Evolutionary conservation across 2,329 filamentous ascomycete genomes (phyloP).

Genomic region (Clathrospora elynae): DNA sequence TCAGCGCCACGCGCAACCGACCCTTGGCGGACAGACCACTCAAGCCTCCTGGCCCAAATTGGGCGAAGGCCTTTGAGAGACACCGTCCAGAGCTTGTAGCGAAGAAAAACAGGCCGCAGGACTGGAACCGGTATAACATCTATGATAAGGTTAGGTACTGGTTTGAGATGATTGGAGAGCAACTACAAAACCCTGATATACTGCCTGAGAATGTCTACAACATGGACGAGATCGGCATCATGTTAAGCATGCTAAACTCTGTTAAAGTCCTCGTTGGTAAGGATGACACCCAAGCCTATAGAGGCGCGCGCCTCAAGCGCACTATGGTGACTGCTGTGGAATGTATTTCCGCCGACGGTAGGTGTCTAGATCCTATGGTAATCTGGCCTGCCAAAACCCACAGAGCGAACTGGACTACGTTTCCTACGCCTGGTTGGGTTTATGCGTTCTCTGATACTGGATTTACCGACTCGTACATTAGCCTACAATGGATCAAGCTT

Average conservation of each 20-base stretch:
- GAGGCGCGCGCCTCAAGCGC: constrained; percentile 21
- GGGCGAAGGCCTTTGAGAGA: constrained; percentile 11
- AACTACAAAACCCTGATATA: constrained; percentile 5
- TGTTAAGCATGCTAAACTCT: constrained; percentile 17
- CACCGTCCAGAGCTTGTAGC: constrained; percentile 10
- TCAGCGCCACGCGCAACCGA: constrained; percentile 16
- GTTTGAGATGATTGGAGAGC: constrained; percentile 23
- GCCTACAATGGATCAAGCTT: constrained; percentile 4
- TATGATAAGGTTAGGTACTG: constrained; percentile 18
- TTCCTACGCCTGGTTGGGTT: constrained; percentile 14
- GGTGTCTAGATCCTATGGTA: constrained; percentile 22
- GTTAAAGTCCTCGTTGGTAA: constrained; percentile 20
- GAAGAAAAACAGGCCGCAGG: constrained; percentile 11
- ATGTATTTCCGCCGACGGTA: constrained; percentile 21
- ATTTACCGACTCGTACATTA: constrained; percentile 7
- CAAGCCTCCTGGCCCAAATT: constrained; percentile 19
- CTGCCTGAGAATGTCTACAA: constrained; percentile 7
- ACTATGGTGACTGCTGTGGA: constrained; percentile 19
- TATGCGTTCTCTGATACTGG: constrained; percentile 2
- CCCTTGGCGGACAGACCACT: constrained; percentile 13
- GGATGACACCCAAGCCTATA: constrained; percentile 14
- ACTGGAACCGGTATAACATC: constrained; percentile 19
- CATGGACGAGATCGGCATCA: constrained; percentile 9
- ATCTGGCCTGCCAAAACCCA: constrained; percentile 23
- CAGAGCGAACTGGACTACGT: constrained; percentile 7